A percentile compares a stretch with the other conserved stretches of the same genome.
These are phyloP conservation scores for Emergomyces pasteurianus DNA, from an alignment of 2,329 filamentous ascomycete genomes.

Conservation along the genomic window DNA sequence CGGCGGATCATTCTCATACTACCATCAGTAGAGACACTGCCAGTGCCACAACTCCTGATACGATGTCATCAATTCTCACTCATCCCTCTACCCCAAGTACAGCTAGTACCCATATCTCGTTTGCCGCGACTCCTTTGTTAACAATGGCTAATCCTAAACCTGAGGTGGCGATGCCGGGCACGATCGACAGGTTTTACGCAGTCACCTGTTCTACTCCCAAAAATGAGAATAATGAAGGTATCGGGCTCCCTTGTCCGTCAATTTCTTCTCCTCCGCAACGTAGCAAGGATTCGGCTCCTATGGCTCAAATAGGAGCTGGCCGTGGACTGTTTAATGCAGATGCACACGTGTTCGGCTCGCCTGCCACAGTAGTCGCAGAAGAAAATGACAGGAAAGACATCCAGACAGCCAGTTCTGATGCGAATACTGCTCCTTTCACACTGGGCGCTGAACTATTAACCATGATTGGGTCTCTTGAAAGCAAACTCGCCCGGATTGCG, in stretches of 20 bases:
- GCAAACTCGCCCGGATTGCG: not conserved
- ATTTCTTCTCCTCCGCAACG: not conserved
- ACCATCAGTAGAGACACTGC: not conserved
- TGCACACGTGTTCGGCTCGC: not conserved
- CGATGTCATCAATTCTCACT: not conserved
- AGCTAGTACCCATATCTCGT: not conserved
- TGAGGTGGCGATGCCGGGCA: not conserved
- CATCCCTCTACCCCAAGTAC: not conserved
- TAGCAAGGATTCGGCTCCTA: not conserved
- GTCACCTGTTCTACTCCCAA: not conserved
- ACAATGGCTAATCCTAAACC: not conserved
- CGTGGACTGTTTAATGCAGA: not conserved
- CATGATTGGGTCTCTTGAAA: not conserved
- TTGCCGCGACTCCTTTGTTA: not conserved
- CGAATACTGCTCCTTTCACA: not conserved
- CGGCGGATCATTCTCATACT: not conserved
- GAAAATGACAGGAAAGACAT: not conserved
- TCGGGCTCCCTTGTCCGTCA: not conserved
- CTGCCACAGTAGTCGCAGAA: not conserved
- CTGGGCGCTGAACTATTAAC: not conserved
- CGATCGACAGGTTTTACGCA: not conserved
- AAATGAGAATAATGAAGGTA: not conserved
- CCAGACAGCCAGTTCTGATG: not conserved
- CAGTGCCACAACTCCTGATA: not conserved
- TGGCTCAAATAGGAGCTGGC: not conserved